Percentiles rank a stretch among this genome's conserved stretches.
Conservation (phyloP, 768 basidiomycete species). For the Kwoniella newhampshirensis region DNA sequence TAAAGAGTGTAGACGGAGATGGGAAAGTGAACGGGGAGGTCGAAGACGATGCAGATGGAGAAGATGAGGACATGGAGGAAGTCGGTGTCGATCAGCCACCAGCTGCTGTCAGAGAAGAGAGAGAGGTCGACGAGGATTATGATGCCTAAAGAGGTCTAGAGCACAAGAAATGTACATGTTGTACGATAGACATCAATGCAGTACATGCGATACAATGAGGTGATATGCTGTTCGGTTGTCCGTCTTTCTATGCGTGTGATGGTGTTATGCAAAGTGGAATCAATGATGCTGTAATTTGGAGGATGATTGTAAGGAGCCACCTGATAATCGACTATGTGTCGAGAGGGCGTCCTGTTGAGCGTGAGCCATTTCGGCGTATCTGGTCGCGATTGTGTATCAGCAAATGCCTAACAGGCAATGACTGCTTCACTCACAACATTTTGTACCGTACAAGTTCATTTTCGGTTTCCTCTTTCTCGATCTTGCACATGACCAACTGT, state of each 20-base stretch:
- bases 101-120: conserved; percentile 20
- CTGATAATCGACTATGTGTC: conserved; percentile 51
- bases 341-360: conserved; percentile 70
- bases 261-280: too few relatives aligned
- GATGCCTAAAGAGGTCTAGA: conserved; percentile 32
- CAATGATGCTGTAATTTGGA: too few relatives aligned
- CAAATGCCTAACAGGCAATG: neutral
- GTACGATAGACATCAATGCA: too few relatives aligned
- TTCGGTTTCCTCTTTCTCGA: conserved; percentile 90
- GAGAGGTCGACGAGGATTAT: conserved; percentile 50
- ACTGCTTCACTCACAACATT: conserved; percentile 64
- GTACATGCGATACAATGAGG: too few relatives aligned
- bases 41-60: conserved; percentile 20
- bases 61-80: conserved; percentile 48
- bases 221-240: too few relatives aligned
- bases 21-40: conserved; percentile 15
- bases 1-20: conserved; percentile 24
- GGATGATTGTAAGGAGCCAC: conserved; percentile 2
- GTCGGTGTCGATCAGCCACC: conserved; percentile 28
- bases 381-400: conserved; percentile 26
- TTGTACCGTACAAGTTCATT: conserved; percentile 92
- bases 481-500: conserved; percentile 81
- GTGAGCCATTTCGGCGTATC: conserved; percentile 75
- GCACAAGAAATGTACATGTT: conserved; percentile 7
- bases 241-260: too few relatives aligned